phyloP scores from a whole-genome alignment of 805 yeast species.

The Brettanomyces nanus region DNA sequence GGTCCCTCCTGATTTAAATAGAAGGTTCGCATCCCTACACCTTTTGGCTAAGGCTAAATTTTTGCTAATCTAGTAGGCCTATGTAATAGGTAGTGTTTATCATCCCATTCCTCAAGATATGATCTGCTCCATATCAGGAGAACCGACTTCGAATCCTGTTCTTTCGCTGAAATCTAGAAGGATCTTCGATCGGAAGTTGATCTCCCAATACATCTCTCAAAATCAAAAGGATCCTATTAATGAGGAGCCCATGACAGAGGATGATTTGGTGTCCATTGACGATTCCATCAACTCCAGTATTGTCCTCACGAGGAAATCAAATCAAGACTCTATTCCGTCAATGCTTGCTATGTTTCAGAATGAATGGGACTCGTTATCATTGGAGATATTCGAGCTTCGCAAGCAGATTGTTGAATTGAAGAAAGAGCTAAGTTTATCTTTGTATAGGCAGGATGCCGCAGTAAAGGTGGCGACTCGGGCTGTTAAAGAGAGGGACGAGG shows the following conservation, averaged over 20 bases:
- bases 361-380: constrained; percentile 83
- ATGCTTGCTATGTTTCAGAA: constrained; percentile 68
- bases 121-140: constrained; percentile 50
- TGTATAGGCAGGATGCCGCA: constrained; percentile 88
- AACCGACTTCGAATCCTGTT: constrained; percentile 62
- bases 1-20: background rate
- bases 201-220: constrained; percentile 54
- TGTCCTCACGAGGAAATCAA: constrained; percentile 28
- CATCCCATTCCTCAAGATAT: background rate
- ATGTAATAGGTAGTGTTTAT: too few relatives aligned
- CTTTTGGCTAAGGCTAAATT: background rate
- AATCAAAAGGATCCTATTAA: constrained; percentile 71
- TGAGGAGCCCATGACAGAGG: constrained; percentile 47
- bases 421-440: constrained; percentile 66
- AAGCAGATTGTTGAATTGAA: constrained; percentile 60
- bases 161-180: constrained; percentile 64
- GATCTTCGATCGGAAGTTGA: constrained; percentile 56
- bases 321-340: constrained; percentile 63
- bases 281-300: background rate
- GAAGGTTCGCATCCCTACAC: background rate
- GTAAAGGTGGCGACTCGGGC: constrained; percentile 74
- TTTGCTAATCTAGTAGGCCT: too few relatives aligned
- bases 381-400: constrained; percentile 70
- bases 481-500: constrained; percentile 68
- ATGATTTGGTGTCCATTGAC: constrained; percentile 45